Evolutionary conservation across 805 yeast genomes (phyloP), one percentile per base, ranked within the genome.

Genomic region (Candida sithepensis): DNA sequence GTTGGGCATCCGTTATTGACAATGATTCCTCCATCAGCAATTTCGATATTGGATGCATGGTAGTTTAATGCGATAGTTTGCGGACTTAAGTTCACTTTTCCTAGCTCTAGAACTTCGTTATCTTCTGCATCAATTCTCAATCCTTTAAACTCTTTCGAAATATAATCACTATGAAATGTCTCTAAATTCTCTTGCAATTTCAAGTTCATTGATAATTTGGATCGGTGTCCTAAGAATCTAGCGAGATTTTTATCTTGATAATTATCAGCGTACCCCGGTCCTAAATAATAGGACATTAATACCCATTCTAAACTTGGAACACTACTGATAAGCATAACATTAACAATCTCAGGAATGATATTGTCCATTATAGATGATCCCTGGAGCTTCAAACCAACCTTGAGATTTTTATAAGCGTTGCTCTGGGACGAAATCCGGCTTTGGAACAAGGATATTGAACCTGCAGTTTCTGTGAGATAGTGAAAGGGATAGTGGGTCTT

Each of bases 271-370:
- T 82, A 81, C n/a, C 66, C 65, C 38, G 70, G 74, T 0, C 79
- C 83, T 19, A 83, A 58, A 43, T 65, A 65, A 51, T 69, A 74
- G 0, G 81, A 65, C 3, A 78, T 51, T 22, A 67, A 59, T 0
- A 80, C 65, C 88, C 88, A 82, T 47, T 78, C 82, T 37, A 64
- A 60, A 0, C 74, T 61, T 28, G 72, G 65, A 2, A 63, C 52
- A 2, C 56, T 61, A 39, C 68, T 68, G 14, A 79, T 52, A 0
- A 81, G 50, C 12, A 72, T 51, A 2, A 79, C 53, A 49, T 70
- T 78, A 1, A 53, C 45, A 7, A 61, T 24, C 26, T 58, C 65
- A 13, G 59, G 37, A 12, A 51, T 23, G 1, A 57, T 53, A 39
- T 66, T 67, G 36, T 59, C 54, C 3, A 66, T 48, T 5, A 65